Conservation (phyloP, 2,329 filamentous ascomycete species). For the Rhynchosporium secalis region DNA sequence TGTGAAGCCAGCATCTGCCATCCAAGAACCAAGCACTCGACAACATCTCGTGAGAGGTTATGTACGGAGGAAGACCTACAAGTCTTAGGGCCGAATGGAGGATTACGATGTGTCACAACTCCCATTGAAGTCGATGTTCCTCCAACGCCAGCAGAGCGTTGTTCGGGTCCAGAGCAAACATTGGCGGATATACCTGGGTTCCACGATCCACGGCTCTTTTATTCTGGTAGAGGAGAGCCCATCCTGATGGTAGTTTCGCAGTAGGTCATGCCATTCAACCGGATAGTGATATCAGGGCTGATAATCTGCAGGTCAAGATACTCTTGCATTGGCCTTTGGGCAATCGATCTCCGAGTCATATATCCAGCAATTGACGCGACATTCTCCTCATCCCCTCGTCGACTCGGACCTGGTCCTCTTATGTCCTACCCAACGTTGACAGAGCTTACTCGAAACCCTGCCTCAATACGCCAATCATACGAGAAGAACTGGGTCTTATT, state of each 20-base stretch:
- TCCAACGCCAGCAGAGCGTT: constrained; percentile 42
- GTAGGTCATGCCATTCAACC: constrained; percentile 26
- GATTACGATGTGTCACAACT: constrained; percentile 39
- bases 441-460: constrained; percentile 43
- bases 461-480: constrained; percentile 38
- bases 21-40: constrained; percentile 22
- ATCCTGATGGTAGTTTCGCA: constrained; percentile 43
- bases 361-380: constrained; percentile 26
- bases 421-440: constrained; percentile 39
- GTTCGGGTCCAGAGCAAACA: constrained; percentile 37
- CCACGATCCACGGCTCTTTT: constrained; percentile 45
- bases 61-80: constrained; percentile 40
- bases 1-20: constrained; percentile 44
- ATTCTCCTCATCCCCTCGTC: constrained; percentile 28
- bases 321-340: constrained; percentile 34
- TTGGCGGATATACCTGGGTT: constrained; percentile 44
- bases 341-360: constrained; percentile 30
- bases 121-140: constrained; percentile 42
- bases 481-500: constrained; percentile 47
- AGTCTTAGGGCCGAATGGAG: constrained; percentile 39
- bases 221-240: constrained; percentile 43
- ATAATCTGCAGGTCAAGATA: constrained; percentile 28
- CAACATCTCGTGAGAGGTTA: constrained; percentile 28
- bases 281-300: constrained; percentile 26
- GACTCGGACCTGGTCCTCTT: constrained; percentile 31